Evolutionary conservation across 1,284 basidiomycete species (phyloP).

Genomic region (Phylloboletellus chloephorus): DNA sequence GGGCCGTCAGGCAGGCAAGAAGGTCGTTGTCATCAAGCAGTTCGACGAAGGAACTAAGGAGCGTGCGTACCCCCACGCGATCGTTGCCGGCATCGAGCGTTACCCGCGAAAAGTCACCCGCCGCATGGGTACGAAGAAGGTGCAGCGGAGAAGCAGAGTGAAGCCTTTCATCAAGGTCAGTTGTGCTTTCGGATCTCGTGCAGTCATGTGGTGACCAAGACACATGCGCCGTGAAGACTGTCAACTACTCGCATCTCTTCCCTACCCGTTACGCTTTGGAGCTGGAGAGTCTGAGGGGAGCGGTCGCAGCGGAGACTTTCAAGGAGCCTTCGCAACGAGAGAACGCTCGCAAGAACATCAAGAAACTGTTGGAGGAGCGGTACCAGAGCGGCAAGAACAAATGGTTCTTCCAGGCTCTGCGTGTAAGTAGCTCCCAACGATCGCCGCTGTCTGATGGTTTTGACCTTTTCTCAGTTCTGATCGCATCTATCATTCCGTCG

Average conservation of each 20-base stretch:
- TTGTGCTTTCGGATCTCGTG: constrained; percentile 8
- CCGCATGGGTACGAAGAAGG: constrained; percentile 93
- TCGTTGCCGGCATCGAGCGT: constrained; percentile 93
- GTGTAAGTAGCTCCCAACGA: constrained; percentile 44
- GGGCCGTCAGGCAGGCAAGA: constrained; percentile 93
- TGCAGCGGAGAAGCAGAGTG: constrained; percentile 86
- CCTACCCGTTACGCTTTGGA: constrained; percentile 96
- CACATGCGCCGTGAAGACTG: constrained; percentile 42
- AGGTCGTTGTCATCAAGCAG: constrained; percentile 89
- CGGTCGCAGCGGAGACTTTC: constrained; percentile 82
- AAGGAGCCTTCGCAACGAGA: constrained; percentile 92
- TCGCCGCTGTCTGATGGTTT: constrained; percentile 7
- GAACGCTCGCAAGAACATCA: constrained; percentile 92
- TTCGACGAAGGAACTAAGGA: constrained; percentile 86
- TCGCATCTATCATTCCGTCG: constrained; percentile 11
- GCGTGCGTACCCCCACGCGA: constrained; percentile 89
- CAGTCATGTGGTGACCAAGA: neutral
- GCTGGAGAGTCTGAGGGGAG: constrained; percentile 86
- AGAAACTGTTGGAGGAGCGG: constrained; percentile 91
- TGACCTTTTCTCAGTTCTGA: constrained; percentile 23
- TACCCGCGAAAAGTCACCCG: constrained; percentile 95
- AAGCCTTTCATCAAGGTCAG: constrained; percentile 98
- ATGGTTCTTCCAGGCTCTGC: constrained; percentile 87
- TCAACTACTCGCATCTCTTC: constrained; percentile 98
- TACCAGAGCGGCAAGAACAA: constrained; percentile 90